Base-by-base conservation (phyloP, 2,329 filamentous ascomycete genomes). In the Sarocladiaceae sp. region DNA sequence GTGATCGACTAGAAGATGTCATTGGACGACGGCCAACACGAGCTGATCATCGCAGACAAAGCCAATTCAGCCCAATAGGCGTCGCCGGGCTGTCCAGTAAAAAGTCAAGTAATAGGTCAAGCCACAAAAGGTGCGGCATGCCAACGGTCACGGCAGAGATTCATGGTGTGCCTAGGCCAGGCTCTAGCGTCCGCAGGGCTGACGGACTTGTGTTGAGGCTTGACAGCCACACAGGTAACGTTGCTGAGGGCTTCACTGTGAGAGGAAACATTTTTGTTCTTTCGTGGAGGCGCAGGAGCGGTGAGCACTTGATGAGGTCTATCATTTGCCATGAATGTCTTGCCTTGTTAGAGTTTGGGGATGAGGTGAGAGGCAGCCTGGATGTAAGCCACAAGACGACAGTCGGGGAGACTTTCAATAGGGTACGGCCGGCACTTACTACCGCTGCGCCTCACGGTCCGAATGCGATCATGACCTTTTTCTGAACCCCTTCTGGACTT, bases 21-120 rank as follows among this genome's bases (percentile, higher is more conserved):
- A 48, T 48, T 48, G 44, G 44, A 48, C 22, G 26, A 31, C 7
- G 26, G 4, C 44, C 25, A 48, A 48, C 28, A 48, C 44, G 44
- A 48, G 44, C 25, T 48, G 44, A 48, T 48, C 25, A 26, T 20
- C 44, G 13, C 17, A 17, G 12, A 20, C 40, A 6, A 48, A n/a
- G 44, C 44, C 22, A 18, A 10, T 18, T 20, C 44, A 48, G 40
- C 40, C 22, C 13, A 26, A 48, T 13, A 17, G 44, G n/a, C n/a
- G 26, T 46, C 10, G 29, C 40, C 40, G 4, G 10, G 11, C 17
- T 7, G 3, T n/a, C 11, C 40, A 46, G 40, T 12, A 28, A 29
- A 12, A 33, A 33, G 15, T 10, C 29, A 15, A 33, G 10, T 15
- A 33, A 33, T 15, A n/a, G 7, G 25, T 7, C 17, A 13, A 26